Percentiles rank a stretch among this genome's conserved stretches.
phyloP scores from a whole-genome alignment of 2,329 filamentous ascomycete species.

The Fusarium incarnatum region DNA sequence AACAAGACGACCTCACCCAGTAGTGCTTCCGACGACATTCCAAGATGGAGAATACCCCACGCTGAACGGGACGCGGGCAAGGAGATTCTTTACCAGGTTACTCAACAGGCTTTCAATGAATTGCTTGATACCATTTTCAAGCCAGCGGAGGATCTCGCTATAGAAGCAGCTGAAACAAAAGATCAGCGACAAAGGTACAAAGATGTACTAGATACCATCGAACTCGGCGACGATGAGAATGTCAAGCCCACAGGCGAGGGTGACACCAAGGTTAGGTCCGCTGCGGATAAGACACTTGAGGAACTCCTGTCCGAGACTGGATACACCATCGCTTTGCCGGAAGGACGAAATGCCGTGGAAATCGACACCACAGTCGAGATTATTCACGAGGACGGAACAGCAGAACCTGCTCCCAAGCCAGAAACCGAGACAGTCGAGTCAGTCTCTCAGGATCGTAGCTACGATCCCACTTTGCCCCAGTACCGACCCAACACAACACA shows the following conservation, averaged over 20 bases:
- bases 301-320: constrained; percentile 59
- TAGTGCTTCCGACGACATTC: constrained; percentile 79
- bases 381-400: constrained; percentile 40
- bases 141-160: constrained; percentile 78
- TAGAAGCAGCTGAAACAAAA: constrained; percentile 74
- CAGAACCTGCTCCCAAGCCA: constrained; percentile 23
- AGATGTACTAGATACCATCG: constrained; percentile 59
- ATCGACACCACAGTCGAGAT: constrained; percentile 46
- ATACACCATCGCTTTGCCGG: constrained; percentile 55
- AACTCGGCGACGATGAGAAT: constrained; percentile 47
- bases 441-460: constrained; percentile 50
- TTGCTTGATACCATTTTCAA: constrained; percentile 89
- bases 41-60: constrained; percentile 81
- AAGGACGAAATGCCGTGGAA: constrained; percentile 50
- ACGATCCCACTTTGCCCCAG: constrained; percentile 75
- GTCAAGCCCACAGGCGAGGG: constrained; percentile 14
- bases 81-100: constrained; percentile 90
- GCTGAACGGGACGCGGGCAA: constrained; percentile 85
- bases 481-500: constrained; percentile 68
- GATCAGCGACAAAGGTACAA: constrained; percentile 69
- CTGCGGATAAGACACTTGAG: constrained; percentile 46
- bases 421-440: constrained; percentile 31
- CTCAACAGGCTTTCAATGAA: constrained; percentile 92
- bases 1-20: constrained; percentile 79
- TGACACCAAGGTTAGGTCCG: constrained; percentile 28